Evolutionary conservation across 2,329 filamentous ascomycete genomes (phyloP), one percentile per base, ranked within the genome.

Genomic region (Diaporthe vaccinii): DNA sequence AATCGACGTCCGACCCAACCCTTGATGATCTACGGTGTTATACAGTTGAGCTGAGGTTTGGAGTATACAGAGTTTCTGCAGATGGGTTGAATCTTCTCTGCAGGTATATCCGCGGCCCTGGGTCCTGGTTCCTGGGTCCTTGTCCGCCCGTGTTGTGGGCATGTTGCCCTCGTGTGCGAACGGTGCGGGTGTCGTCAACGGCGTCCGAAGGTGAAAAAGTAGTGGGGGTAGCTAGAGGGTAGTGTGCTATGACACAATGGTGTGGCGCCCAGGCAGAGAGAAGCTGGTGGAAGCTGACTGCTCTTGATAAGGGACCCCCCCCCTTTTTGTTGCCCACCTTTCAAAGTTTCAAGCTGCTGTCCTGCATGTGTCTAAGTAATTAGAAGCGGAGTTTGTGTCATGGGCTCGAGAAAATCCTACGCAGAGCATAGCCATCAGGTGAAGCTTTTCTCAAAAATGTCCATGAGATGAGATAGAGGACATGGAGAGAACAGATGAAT

Each of bases 181-280:
- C 31, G 31, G 12, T 10, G 22, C 31, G 34, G 62, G 12, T 53
- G 62, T 51, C 28, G 44, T 68, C 62, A 68, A 68, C 31, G 62
- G 62, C 46, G 62, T 68, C 62, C 44, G 6, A 51, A 51, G 31
- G 44, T 15, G 17, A 5, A 36, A 53, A 4, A 7, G 22, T 20
- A 25, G 46, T 53, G 34, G 46, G 46, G 44, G 9, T 31, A 36
- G 44, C 41, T 28, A 49, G 28, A 34, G 36, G n/a, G 28, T 25
- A 67, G 62, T 65, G 28, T 34, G 65, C 65, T 68, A 69, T 55
- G 65, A 69, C 65, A 69, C 65, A 53, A 55, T 69, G 31, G 65
- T 55, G 65, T 69, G 65, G 65, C 49, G 49, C 49, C 65, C 22
- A 55, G 49, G 65, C 65, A 55, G 46, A 55, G 65, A 55, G 65